Evolutionary conservation across 495 filamentous ascomycete species (phyloP), one percentile per base, ranked within the genome.

Genomic region (Penicillium daleae): DNA sequence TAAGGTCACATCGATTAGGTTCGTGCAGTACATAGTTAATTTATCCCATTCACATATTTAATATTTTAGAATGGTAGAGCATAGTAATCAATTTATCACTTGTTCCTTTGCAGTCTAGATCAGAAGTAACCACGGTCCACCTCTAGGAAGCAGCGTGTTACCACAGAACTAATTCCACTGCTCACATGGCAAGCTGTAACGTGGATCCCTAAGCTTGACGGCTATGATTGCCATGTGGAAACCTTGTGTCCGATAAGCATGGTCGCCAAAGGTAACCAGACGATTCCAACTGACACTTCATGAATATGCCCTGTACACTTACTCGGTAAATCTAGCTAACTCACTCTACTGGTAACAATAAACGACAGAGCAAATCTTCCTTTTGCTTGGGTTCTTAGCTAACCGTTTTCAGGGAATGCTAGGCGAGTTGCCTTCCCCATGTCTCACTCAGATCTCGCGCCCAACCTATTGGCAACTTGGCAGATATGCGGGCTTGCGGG

Each of bases 221-320:
- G 21, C 13, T 22, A 46, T 24, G 21, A 10, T 4, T 46, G 42
- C 42, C 42, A 46, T 9, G 24, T 46, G 42, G 8, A 46, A 46
- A 46, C 42, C 42, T 46, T 46, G 42, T 50, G 24, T 50, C 24
- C 12, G 46, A 50, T 50, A 50, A 50, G 46, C 46, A 50, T 50
- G 10, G 46, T 50, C 46, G 12, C 10, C 24, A n/a, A 29, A 50
- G 6, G 15, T 8, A 46, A 21, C 42, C 42, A 46, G 3, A 46
- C 3, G 9, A 4, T 4, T 39, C 42, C 19, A 8, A 46, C 9
- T 12, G 21, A 19, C n/a, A 19, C 40, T 21, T 42, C 40, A 19
- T 19, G 7, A 42, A n/a, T 15, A 17, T 35, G 5, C 0, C 2
- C 5, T 13, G 9, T 2, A 10, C 13, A 1, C 13, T 8, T 42